Evolutionary conservation across 2,329 filamentous ascomycete genomes (phyloP).

Genomic region (Fusarium lyarnte): DNA sequence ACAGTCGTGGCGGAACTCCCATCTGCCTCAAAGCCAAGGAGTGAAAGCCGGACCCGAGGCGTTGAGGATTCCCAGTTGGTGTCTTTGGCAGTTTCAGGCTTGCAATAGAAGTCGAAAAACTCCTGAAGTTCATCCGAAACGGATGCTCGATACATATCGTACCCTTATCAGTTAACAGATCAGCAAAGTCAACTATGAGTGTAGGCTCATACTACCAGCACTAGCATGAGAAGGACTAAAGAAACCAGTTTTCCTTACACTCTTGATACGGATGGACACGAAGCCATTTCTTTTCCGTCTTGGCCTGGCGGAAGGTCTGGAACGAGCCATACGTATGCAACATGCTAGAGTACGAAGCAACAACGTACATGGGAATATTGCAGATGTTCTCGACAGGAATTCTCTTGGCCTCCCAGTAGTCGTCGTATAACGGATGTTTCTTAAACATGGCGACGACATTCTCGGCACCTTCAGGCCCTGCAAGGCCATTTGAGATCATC

Average conservation of each 20-base stretch:
- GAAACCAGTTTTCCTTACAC: background rate
- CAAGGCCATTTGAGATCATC: conserved; percentile 14
- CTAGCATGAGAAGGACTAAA: background rate
- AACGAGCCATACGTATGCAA: background rate
- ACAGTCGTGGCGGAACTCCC: background rate
- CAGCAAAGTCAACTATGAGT: too few species aligned
- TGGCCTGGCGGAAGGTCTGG: background rate
- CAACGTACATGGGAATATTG: background rate
- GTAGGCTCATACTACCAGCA: rapidly evolving
- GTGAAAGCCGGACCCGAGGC: background rate
- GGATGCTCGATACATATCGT: background rate
- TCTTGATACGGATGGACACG: background rate
- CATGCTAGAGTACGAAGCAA: conserved; percentile 1
- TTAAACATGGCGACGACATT: background rate
- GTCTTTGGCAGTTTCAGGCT: rapidly evolving
- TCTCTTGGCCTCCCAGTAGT: background rate
- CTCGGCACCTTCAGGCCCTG: background rate
- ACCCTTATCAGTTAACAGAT: background rate
- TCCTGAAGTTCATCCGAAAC: background rate
- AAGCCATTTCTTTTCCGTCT: background rate
- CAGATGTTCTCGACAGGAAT: background rate
- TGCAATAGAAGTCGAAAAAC: background rate
- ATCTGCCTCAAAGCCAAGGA: background rate
- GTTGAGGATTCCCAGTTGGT: background rate
- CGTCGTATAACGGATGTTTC: background rate